Base-by-base conservation (phyloP, 768 basidiomycete species). In the Leccinum subtestaceum region DNA sequence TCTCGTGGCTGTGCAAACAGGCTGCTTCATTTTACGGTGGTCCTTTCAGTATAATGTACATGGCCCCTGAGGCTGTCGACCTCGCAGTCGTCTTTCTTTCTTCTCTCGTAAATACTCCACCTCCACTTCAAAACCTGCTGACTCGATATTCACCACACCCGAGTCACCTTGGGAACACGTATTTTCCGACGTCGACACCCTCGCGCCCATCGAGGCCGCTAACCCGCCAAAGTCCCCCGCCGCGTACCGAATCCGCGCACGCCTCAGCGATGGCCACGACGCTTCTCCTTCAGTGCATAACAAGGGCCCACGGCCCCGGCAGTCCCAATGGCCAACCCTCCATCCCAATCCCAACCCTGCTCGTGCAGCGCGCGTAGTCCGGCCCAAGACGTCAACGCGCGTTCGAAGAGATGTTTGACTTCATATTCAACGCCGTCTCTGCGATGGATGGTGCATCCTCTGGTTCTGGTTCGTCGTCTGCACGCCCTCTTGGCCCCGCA, bases 381-480 rank as follows among this genome's bases (percentile, higher is more conserved):
- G 48, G 23, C 2, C 34, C 61, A 36, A 56, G 38, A 45, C 61
- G 65, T 7, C 78, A 79, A 40, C 79, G 78, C 27, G 85, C 87
- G 61, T 75, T 83, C 19, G 82, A 88, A 65, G 84, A 86, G 31
- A 87, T 91, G 81, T 89, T 91, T 63, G 78, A 84, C 64, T 72
- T 87, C 73, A 84, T 91, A 38, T 89, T 91, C 68, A 76, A 82
- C 50, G 81, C 82, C 15, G 78, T 77, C 58, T 74, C 76, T 38
- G 73, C 74, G 51, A 70, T 75, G 23, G 74, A 58, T 9, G 59
- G 52, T n/a, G 58, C 58, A 13, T 11, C 52, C 23, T 53, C 63
- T 17, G 19, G 46, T 25, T 51, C 34, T 25, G 43, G 21, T 12
- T 23, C 62, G 2, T 52, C 59, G 19, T 51, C 29, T 59, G 10